Base-by-base conservation (phyloP, 2,329 filamentous ascomycete species). In the Tolypocladium tropicale region DNA sequence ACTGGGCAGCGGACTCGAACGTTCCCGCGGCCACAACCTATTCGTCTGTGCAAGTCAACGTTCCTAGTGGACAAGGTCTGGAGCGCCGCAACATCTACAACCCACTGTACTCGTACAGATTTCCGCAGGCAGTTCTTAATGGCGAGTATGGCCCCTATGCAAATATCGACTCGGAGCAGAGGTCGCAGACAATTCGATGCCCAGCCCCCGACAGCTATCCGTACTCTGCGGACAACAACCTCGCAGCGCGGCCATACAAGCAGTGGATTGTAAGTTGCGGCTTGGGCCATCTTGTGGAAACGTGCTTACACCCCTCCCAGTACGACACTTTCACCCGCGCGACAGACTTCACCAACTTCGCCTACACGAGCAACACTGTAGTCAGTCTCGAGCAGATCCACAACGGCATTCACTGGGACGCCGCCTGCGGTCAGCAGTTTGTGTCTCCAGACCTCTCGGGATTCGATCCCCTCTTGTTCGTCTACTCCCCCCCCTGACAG, bases 61-160 rank as follows among this genome's bases (percentile, higher is more conserved):
- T 76, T 18, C 74, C 78, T 3, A 64, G 68, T 23, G 72, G 72
- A 50, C 59, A 62, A 37, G 57, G 58, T 14, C 53, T 72, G 23
- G 58, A 57, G 51, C 37, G 59, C 4, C 65, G 71, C 32, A 67
- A 64, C 4, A 69, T 82, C 28, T 63, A 66, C 41, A 84, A 84
- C 62, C 81, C 82, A 2, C 67, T 84, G 0, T 74, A 74, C 59
- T 74, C 72, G 55, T 85, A 77, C 66, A 68, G 61, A 2, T 83
- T 80, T 66, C 77, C 76, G 11, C 60, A 63, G 57, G 64, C 65
- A 52, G 72, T 68, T n/a, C 55, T 75, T 36, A 63, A 66, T 51
- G 65, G 73, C 56, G 61, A 68, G 32, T 78, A 74, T 56, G 65
- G 73, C 56, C 61, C 67, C 32, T 78, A 73, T 56, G 16, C 14